Evolutionary conservation across 2,329 filamentous ascomycete genomes (phyloP).

Genomic region (Ophiocordyceps australis): DNA sequence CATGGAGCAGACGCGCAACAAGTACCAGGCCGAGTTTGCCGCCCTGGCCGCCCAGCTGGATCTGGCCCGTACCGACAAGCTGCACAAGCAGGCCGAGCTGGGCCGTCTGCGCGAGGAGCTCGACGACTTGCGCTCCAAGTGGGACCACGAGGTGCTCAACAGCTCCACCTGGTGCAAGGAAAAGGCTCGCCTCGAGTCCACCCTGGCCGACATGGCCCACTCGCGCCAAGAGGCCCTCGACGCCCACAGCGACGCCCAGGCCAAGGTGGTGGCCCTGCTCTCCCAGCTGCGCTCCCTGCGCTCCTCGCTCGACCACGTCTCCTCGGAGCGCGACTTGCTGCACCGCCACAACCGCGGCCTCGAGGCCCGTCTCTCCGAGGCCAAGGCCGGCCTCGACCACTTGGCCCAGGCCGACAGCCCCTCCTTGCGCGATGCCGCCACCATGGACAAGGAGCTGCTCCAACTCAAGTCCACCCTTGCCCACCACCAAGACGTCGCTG

Average conservation of each 20-base stretch:
- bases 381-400: slow-evolving; percentile 75
- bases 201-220: slow-evolving; percentile 69
- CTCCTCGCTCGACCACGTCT: slow-evolving; percentile 68
- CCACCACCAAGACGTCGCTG: slow-evolving; percentile 83
- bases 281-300: slow-evolving; percentile 78
- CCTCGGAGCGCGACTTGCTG: slow-evolving; percentile 69
- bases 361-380: slow-evolving; percentile 71
- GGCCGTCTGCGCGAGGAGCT: slow-evolving; percentile 84
- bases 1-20: slow-evolving; percentile 93
- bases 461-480: slow-evolving; percentile 78
- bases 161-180: slow-evolving; percentile 98
- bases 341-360: slow-evolving; percentile 80
- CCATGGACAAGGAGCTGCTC: slow-evolving; percentile 73
- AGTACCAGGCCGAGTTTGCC: slow-evolving; percentile 88
- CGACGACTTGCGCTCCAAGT: slow-evolving; percentile 85
- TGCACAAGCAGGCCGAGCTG: slow-evolving; percentile 74
- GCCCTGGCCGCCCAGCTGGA: slow-evolving; percentile 84
- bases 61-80: slow-evolving; percentile 76
- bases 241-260: slow-evolving; percentile 87
- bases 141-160: slow-evolving; percentile 96
- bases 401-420: slow-evolving; percentile 72
- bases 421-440: slow-evolving; percentile 75
- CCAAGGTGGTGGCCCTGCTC: slow-evolving; percentile 77
- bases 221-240: slow-evolving; percentile 88
- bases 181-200: slow-evolving; percentile 79